Evolutionary conservation across 116 monocot species (phyloP), one percentile per base, ranked within the genome.

Genomic region (Phalaenopsis hybrid): DNA sequence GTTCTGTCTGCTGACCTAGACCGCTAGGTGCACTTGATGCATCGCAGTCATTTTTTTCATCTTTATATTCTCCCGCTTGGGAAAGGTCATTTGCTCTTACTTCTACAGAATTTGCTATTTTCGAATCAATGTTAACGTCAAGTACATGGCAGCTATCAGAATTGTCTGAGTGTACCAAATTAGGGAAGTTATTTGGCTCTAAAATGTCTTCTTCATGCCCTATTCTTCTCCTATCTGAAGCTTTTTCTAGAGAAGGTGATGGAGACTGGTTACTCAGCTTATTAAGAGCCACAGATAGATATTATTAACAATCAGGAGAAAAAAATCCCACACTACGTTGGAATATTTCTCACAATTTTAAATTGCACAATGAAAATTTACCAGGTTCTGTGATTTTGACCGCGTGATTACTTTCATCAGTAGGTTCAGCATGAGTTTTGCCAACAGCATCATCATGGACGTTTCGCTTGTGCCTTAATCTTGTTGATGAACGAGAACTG

Each of bases 341-440:
- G 23, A 23, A 58, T 76, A 44, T 83, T 85, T 58, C 52, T 73
- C 25, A 33, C 55, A 44, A 28, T 77, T 83, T 33, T 78, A 44
- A 33, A 74, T 75, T 72, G 50, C 61, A 83, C 28, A 44, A 79
- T 74, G 74, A 65, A 58, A 21, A 72, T 65, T 86, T 72, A 79
- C 48, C 61, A 12, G 78, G 61, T 79, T 63, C 69, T n/a, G 31
- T 85, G 59, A 79, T 95, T 76, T 86, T 88, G 20, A 75, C 45
- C 65, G 87, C 84, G 72, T 82, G 86, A 46, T 79, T 82, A 57
- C 79, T 85, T 85, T 82, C 85, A 25, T 49, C 59, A 80, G 79
- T 57, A 57, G 79, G 74, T 80, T 68, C 73, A 72, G 68, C 31
- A 81, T 12, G 37, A 84, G 52, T 43, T 80, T 57, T 70, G 57